These are phyloP conservation scores for Diaporthe sp. DNA, from an alignment of 2,329 filamentous ascomycete species.

Conservation along the genomic window DNA sequence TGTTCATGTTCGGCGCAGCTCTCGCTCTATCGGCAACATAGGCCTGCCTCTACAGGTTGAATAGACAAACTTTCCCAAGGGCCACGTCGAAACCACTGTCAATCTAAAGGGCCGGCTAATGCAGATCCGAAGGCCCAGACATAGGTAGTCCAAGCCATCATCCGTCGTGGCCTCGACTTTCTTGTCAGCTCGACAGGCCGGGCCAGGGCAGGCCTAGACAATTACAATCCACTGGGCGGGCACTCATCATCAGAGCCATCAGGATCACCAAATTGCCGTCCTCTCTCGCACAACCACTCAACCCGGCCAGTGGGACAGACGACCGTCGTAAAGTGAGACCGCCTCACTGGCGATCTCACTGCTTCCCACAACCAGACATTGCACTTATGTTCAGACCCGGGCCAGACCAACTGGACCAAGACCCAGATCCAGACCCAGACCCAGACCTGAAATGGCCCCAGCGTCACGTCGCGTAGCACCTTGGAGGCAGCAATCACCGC, in stretches of 20 bases:
- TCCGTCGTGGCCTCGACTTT: not conserved
- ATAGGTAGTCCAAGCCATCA: slow-evolving; percentile 27
- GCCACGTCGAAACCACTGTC: slow-evolving; percentile 21
- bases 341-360: slow-evolving; percentile 26
- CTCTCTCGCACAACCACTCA: not conserved
- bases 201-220: slow-evolving; percentile 22
- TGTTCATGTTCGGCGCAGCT: not conserved
- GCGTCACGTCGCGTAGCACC: slow-evolving; percentile 16
- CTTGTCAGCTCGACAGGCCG: slow-evolving; percentile 7
- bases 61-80: slow-evolving; percentile 21
- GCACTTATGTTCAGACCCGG: slow-evolving; percentile 5
- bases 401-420: slow-evolving; percentile 5
- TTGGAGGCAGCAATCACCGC: slow-evolving; percentile 15
- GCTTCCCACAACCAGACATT: slow-evolving; percentile 13
- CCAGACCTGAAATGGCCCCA: slow-evolving; percentile 22
- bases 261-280: slow-evolving; percentile 28
- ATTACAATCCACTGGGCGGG: slow-evolving; percentile 4
- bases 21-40: slow-evolving; percentile 8
- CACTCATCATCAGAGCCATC: slow-evolving; percentile 24
- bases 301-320: slow-evolving; percentile 27
- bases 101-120: slow-evolving; percentile 29
- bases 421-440: not conserved
- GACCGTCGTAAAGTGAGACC: slow-evolving; percentile 26
- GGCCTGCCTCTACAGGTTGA: not conserved
- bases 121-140: slow-evolving; percentile 32